Evolutionary conservation across 2,329 filamentous ascomycete species (phyloP).

Genomic region (Gaeumannomyces tritici): DNA sequence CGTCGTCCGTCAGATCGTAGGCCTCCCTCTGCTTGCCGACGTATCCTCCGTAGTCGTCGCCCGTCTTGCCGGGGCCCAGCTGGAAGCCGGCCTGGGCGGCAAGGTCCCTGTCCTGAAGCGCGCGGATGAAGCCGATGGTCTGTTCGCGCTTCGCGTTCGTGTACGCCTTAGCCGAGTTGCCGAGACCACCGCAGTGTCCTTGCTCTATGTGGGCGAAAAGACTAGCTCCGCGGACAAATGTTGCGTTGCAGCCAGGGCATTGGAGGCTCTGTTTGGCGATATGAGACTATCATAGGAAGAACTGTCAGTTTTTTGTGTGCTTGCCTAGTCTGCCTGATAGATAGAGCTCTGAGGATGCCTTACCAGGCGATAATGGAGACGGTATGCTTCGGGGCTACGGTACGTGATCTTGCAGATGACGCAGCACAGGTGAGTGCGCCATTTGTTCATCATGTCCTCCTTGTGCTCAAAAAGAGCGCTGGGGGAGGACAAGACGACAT

Average conservation of each 20-base stretch:
- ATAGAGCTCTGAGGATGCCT: not conserved
- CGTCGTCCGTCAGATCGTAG: not conserved
- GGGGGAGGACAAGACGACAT: not conserved
- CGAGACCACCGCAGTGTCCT: constrained; percentile 26
- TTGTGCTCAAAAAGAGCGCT: constrained; percentile 16
- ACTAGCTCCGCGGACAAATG: constrained; percentile 24
- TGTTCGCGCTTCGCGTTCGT: constrained; percentile 7
- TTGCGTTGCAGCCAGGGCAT: constrained; percentile 35
- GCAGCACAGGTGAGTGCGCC: constrained; percentile 16
- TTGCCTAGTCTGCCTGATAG: not conserved
- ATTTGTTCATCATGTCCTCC: constrained; percentile 13
- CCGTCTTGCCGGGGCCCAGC: not conserved
- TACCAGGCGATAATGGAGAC: not conserved
- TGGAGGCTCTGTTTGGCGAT: constrained; percentile 16
- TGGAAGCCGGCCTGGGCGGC: not conserved
- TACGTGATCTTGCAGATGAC: constrained; percentile 26
- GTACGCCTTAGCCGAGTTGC: not conserved
- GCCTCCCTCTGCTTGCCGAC: constrained; percentile 10
- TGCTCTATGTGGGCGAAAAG: constrained; percentile 38
- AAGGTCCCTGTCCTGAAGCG: constrained; percentile 11
- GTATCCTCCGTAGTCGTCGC: constrained; percentile 9
- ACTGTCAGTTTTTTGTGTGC: constrained; percentile 16
- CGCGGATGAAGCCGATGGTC: constrained; percentile 24
- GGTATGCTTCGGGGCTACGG: constrained; percentile 13
- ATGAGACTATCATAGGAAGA: not conserved